A percentile compares a stretch with the other conserved stretches of the same genome.
Conservation (phyloP, 352 stramenopile species). For the Blastocystis hominis region DNA sequence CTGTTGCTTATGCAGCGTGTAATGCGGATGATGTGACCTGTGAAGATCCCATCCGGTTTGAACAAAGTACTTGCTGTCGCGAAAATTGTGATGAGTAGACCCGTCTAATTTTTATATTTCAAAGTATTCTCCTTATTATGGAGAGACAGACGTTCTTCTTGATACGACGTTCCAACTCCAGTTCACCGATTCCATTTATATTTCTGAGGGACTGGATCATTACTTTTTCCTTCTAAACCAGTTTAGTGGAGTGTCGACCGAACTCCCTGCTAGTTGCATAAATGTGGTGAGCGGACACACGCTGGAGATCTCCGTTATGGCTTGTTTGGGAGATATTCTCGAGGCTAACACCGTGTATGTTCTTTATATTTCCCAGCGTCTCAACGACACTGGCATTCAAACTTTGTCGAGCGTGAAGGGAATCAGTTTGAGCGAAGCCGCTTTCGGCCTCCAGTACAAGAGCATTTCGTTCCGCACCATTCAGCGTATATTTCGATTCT, state of each 20-base stretch:
- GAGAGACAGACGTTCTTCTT: background rate
- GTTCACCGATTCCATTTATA: background rate
- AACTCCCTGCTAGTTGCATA: constrained; percentile 13
- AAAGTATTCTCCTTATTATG: background rate
- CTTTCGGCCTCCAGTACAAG: constrained; percentile 23
- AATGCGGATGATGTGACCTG: constrained; percentile 29
- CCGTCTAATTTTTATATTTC: background rate
- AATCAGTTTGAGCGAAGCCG: background rate
- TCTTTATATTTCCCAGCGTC: constrained; percentile 31
- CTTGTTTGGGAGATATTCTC: constrained; percentile 28
- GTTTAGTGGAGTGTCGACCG: background rate
- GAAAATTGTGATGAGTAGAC: background rate
- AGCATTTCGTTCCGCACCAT: constrained; percentile 8
- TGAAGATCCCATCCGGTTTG: constrained; percentile 48
- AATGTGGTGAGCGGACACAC: background rate
- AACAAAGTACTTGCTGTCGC: background rate
- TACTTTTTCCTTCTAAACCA: constrained; percentile 48
- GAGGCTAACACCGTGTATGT: constrained; percentile 40
- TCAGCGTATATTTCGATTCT: background rate
- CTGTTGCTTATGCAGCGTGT: background rate
- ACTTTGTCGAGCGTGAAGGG: constrained; percentile 33
- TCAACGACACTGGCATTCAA: background rate
- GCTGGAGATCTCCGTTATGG: constrained; percentile 16
- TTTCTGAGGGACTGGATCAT: background rate
- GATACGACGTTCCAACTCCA: constrained; percentile 19